phyloP scores from a whole-genome alignment of 2,329 filamentous ascomycete genomes.

The Talaromyces sp. region DNA sequence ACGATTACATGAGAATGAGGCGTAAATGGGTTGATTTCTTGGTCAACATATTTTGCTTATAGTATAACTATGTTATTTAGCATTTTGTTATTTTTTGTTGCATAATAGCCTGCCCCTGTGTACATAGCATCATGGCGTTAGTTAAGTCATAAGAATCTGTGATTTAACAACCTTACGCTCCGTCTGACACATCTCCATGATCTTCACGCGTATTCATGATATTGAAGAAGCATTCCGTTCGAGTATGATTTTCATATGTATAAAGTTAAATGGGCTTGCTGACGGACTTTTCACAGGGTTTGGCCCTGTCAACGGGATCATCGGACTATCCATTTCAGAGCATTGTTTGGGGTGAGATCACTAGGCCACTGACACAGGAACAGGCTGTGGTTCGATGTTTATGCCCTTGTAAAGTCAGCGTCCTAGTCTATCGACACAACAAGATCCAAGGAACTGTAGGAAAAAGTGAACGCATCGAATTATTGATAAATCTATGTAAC shows the following conservation, averaged over 20 bases:
- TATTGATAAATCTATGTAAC: not conserved
- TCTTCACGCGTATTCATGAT: no score
- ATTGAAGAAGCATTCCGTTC: no score
- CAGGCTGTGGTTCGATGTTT: no score
- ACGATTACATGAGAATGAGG: not conserved
- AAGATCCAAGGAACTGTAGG: no score
- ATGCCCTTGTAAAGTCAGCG: no score
- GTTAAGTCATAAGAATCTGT: no score
- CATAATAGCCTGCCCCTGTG: not conserved
- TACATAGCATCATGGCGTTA: not conserved
- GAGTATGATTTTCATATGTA: no score
- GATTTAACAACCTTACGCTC: no score
- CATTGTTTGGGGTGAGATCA: constrained; percentile 33
- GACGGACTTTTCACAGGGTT: constrained; percentile 20
- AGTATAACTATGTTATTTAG: not conserved
- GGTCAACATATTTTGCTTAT: not conserved
- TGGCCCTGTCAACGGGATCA: constrained; percentile 33
- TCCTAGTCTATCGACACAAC: no score
- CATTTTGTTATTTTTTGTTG: not conserved
- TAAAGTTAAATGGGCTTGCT: no score
- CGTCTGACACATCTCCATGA: no score
- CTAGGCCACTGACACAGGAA: not conserved
- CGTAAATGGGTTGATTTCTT: not conserved
- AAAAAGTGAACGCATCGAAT: not conserved
- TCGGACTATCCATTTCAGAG: constrained; percentile 35